Evolutionary conservation across 2,329 filamentous ascomycete species (phyloP).

Genomic region (Tolypocladium nubicola): DNA sequence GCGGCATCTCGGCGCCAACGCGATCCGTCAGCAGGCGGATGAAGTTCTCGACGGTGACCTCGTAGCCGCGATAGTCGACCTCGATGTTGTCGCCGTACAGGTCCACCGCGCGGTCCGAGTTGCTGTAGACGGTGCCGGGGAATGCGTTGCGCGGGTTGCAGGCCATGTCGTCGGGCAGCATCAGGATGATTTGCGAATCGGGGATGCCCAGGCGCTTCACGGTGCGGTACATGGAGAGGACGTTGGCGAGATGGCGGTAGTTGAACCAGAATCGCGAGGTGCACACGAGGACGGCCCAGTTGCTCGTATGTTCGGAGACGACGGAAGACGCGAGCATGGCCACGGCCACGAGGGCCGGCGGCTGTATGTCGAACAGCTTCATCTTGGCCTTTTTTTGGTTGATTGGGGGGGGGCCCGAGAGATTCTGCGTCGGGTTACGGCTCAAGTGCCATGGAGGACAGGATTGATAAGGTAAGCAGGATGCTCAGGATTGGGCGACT

Average conservation of each 20-base stretch:
- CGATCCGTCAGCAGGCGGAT: constrained; percentile 91
- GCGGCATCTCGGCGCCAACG: constrained; percentile 86
- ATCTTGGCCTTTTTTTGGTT: constrained; percentile 22
- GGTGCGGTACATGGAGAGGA: constrained; percentile 92
- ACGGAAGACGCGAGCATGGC: constrained; percentile 34
- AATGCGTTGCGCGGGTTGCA: constrained; percentile 98
- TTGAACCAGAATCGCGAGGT: constrained; percentile 99
- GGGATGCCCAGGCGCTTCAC: constrained; percentile 97
- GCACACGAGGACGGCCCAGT: constrained; percentile 98
- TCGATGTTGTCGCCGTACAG: constrained; percentile 98
- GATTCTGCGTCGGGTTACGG: background rate
- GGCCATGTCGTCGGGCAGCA: constrained; percentile 99
- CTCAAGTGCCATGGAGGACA: background rate
- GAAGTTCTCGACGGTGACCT: constrained; percentile 98
- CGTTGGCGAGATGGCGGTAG: constrained; percentile 96
- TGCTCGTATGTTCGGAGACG: constrained; percentile 79
- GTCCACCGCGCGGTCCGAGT: constrained; percentile 89
- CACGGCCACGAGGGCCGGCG: constrained; percentile 37
- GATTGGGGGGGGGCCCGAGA: background rate
- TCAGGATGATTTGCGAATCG: constrained; percentile 97
- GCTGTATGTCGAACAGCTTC: constrained; percentile 36
- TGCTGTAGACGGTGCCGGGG: constrained; percentile 95
- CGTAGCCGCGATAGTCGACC: constrained; percentile 95
- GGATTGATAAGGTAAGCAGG: background rate
- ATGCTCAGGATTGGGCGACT: too few relatives aligned